Evolutionary conservation across 177 flowering plant genomes (phyloP).

Genomic region (Telopea speciosissima): DNA sequence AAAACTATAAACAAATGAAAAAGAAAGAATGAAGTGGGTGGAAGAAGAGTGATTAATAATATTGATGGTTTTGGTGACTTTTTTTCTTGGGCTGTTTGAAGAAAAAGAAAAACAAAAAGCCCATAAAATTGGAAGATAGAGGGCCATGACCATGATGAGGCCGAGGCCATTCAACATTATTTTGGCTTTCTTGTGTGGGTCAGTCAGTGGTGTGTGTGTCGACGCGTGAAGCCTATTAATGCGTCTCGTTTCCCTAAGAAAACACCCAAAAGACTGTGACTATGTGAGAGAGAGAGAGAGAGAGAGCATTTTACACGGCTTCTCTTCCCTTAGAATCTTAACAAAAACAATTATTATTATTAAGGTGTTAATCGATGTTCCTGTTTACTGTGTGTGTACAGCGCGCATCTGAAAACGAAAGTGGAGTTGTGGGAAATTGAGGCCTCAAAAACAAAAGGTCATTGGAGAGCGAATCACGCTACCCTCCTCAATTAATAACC

Average conservation of each 20-base stretch:
- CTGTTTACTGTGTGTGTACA: too few species aligned
- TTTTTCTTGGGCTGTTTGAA: background rate
- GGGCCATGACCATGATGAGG: too few species aligned
- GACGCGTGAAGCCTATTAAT: constrained; percentile 12
- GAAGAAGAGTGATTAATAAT: background rate
- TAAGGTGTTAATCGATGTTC: background rate
- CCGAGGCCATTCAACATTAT: background rate
- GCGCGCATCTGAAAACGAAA: too few species aligned
- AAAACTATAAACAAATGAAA: too few species aligned
- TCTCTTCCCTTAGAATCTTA: background rate
- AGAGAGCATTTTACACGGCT: constrained; percentile 1
- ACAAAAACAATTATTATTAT: background rate
- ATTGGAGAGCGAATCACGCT: background rate
- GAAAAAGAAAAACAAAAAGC: background rate
- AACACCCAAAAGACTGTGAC: background rate
- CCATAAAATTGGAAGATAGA: background rate
- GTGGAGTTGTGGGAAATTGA: background rate
- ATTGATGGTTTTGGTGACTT: background rate
- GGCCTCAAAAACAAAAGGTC: background rate
- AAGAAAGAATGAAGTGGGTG: too few species aligned
- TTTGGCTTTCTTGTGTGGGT: background rate
- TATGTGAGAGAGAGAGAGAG: background rate
- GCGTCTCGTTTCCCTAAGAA: constrained; percentile 11
- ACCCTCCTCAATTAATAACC: too few species aligned
- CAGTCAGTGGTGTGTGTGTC: background rate